phyloP scores from a whole-genome alignment of 1,284 basidiomycete species.

The Pascua guehoae region DNA sequence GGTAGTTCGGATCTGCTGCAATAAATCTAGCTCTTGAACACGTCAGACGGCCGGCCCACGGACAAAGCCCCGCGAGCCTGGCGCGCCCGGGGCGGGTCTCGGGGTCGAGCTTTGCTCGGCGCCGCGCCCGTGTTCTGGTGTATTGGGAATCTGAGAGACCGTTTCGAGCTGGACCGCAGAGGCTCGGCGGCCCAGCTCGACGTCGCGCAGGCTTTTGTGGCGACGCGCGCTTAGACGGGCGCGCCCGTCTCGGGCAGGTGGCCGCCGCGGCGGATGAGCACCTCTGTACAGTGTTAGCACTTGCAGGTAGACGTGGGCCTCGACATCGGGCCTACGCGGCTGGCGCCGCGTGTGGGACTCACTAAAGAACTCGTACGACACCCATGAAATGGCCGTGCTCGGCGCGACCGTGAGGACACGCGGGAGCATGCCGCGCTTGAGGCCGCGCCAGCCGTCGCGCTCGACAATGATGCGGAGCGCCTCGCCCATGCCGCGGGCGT shows the following conservation, averaged over 20 bases:
- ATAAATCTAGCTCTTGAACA: too few species aligned
- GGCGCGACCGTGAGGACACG: conserved; percentile 95
- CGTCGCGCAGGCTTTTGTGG: too few species aligned
- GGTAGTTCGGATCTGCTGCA: too few species aligned
- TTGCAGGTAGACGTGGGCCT: neutral
- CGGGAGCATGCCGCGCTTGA: conserved; percentile 82
- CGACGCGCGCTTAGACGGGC: neutral
- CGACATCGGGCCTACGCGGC: neutral
- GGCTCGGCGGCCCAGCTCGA: too few species aligned
- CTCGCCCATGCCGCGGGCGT: conserved; percentile 78
- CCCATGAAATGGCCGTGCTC: conserved; percentile 95
- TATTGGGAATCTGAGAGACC: too few species aligned
- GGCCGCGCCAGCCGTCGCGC: conserved; percentile 80
- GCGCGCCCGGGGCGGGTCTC: too few species aligned
- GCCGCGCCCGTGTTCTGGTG: too few species aligned
- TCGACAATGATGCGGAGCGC: conserved; percentile 85
- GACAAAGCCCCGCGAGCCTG: too few species aligned
- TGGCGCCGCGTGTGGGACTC: conserved; percentile 47
- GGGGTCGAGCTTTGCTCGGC: too few species aligned
- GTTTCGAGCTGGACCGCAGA: too few species aligned
- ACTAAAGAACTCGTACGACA: conserved; percentile 97
- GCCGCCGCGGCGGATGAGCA: conserved; percentile 42
- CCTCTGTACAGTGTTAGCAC: conserved; percentile 30
- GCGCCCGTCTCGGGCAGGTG: conserved; percentile 40
- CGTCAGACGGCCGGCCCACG: too few species aligned